phyloP scores from a whole-genome alignment of 2,329 filamentous ascomycete species.

The Dothidotthia symphoricarpi region DNA sequence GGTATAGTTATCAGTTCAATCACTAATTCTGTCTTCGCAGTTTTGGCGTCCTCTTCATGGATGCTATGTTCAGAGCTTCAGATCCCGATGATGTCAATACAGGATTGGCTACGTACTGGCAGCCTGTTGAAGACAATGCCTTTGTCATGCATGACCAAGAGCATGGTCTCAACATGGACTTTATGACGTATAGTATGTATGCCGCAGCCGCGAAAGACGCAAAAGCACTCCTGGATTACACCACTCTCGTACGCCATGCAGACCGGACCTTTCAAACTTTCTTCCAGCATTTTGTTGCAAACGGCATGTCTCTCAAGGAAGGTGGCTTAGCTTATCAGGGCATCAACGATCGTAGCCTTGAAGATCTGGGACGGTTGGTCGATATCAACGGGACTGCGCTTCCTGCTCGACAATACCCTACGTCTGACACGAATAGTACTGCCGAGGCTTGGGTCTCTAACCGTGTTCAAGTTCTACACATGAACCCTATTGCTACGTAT shows the following conservation, averaged over 20 bases:
- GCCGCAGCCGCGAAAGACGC: constrained; percentile 18
- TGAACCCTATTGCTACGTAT: constrained; percentile 21
- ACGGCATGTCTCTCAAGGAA: constrained; percentile 7
- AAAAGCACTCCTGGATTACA: constrained; percentile 15
- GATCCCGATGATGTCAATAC: background rate
- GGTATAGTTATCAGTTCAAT: no score
- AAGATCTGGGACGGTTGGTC: constrained; percentile 2
- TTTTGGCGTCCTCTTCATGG: constrained; percentile 11
- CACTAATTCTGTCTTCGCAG: constrained; percentile 1
- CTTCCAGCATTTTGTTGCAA: constrained; percentile 20
- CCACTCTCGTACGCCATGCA: constrained; percentile 7
- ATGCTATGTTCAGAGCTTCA: constrained; percentile 11
- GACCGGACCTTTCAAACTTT: constrained; percentile 24
- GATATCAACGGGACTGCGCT: constrained; percentile 6
- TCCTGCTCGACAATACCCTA: constrained; percentile 3
- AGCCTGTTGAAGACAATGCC: constrained; percentile 11
- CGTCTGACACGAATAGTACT: constrained; percentile 9
- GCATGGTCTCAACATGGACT: constrained; percentile 29
- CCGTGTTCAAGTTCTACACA: constrained; percentile 16
- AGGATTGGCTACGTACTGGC: no score
- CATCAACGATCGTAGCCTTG: constrained; percentile 17
- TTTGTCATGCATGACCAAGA: constrained; percentile 26
- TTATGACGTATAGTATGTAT: constrained; percentile 35
- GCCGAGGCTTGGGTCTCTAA: constrained; percentile 10
- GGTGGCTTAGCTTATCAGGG: constrained; percentile 26